Evolutionary conservation across 2,329 filamentous ascomycete genomes (phyloP).

Genomic region (Cladosporium colombiae): DNA sequence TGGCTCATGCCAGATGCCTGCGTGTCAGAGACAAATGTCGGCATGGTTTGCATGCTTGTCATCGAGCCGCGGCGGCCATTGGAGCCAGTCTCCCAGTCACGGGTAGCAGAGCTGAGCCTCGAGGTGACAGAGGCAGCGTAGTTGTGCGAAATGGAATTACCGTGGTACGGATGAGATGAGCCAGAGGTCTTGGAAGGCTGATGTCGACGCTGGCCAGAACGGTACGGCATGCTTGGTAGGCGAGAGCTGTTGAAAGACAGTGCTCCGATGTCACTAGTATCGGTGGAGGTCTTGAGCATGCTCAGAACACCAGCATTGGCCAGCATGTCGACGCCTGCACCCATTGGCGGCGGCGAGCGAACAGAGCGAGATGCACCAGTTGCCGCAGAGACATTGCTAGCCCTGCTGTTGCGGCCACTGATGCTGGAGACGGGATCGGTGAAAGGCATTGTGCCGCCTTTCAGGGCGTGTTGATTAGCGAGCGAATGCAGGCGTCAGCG

Average conservation of each 20-base stretch:
- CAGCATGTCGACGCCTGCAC: conserved; percentile 36
- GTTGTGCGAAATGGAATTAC: conserved; percentile 33
- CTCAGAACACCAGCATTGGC: conserved; percentile 47
- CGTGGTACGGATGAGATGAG: conserved; percentile 39
- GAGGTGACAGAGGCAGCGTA: conserved; percentile 45
- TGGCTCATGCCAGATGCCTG: conserved; percentile 25
- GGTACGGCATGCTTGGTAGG: conserved; percentile 41
- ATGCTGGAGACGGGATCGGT: conserved; percentile 46
- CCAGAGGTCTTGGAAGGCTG: conserved; percentile 43
- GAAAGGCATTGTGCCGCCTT: conserved; percentile 47
- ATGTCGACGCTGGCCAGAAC: conserved; percentile 38
- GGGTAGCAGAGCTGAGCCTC: conserved; percentile 40
- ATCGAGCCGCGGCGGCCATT: conserved; percentile 43
- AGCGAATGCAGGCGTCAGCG: conserved; percentile 19
- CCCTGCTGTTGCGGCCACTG: conserved; percentile 50
- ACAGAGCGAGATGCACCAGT: conserved; percentile 33
- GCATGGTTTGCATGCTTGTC: conserved; percentile 45
- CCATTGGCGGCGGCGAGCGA: conserved; percentile 33
- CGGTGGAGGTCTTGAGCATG: conserved; percentile 53
- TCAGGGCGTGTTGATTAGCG: conserved; percentile 28
- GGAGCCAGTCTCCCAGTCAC: conserved; percentile 43
- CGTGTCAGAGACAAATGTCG: conserved; percentile 42
- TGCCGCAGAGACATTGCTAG: conserved; percentile 47
- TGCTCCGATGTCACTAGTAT: conserved; percentile 48
- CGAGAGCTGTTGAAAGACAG: conserved; percentile 42